Conservation (phyloP, 768 basidiomycete genomes). For the Imleria badia region DNA sequence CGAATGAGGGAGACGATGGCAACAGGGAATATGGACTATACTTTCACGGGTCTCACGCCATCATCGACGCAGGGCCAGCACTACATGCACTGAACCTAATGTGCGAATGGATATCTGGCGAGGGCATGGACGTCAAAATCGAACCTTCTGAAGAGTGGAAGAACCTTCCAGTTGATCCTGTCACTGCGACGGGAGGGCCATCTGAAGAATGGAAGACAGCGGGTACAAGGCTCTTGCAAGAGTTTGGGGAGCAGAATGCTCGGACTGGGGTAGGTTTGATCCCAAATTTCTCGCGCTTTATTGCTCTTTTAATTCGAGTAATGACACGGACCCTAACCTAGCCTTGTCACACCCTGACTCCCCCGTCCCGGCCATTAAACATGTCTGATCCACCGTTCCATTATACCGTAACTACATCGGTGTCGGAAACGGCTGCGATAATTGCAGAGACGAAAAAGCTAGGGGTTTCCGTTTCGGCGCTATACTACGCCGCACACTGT, state of each 20-base stretch:
- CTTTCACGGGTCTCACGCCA: constrained; percentile 22
- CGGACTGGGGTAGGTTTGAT: constrained; percentile 8
- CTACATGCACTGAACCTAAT: constrained; percentile 20
- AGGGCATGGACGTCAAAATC: constrained; percentile 10
- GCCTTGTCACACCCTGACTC: constrained; percentile 7
- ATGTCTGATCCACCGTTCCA: constrained; percentile 9
- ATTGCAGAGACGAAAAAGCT: constrained; percentile 7
- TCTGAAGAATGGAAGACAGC: constrained; percentile 16
- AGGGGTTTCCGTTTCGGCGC: constrained; percentile 12
- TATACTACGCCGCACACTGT: constrained; percentile 25
- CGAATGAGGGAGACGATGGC: background rate
- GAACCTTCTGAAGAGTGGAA: constrained; percentile 22
- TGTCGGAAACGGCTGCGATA: constrained; percentile 12
- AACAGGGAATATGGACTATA: constrained; percentile 20
- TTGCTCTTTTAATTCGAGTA: background rate
- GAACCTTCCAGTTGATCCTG: constrained; percentile 26
- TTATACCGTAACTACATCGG: background rate
- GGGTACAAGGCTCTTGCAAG: constrained; percentile 17
- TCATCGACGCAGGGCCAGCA: constrained; percentile 24
- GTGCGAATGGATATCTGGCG: constrained; percentile 23
- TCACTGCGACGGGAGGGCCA: constrained; percentile 24
- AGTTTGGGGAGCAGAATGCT: constrained; percentile 2
- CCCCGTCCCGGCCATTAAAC: constrained; percentile 5
- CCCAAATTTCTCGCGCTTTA: background rate
- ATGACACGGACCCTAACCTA: background rate